Conservation (phyloP, 331 rosid genomes). For the Quercus phellos region DNA sequence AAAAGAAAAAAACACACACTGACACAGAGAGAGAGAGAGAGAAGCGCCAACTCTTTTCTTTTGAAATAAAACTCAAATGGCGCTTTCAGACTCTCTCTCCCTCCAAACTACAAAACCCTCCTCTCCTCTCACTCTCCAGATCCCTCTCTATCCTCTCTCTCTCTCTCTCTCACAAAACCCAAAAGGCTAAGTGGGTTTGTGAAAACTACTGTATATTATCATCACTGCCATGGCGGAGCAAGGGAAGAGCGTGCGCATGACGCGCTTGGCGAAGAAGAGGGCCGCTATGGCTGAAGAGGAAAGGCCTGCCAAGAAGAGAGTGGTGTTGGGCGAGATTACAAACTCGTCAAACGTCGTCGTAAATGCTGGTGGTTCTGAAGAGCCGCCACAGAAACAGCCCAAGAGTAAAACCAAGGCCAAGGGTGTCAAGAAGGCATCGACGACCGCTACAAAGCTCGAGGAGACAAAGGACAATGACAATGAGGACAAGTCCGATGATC, state of each 20-base stretch:
- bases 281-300: background rate
- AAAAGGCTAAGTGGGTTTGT: background rate
- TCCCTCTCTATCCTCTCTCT: background rate
- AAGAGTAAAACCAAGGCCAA: constrained; percentile 7
- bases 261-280: constrained; percentile 33
- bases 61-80: background rate
- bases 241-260: constrained; percentile 19
- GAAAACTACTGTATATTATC: too few relatives aligned
- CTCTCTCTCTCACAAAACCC: background rate
- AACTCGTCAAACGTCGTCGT: constrained; percentile 7
- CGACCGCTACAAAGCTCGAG: background rate
- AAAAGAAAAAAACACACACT: background rate
- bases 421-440: constrained; percentile 9
- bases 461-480: background rate
- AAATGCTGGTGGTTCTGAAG: background rate
- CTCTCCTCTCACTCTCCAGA: too few relatives aligned
- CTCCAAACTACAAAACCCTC: background rate
- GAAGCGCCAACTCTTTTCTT: background rate
- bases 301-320: constrained; percentile 27
- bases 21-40: too few relatives aligned
- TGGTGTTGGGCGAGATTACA: constrained; percentile 41
- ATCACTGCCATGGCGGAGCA: background rate
- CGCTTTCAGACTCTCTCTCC: background rate
- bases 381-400: background rate
- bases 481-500: constrained; percentile 23